Evolutionary conservation across 495 filamentous ascomycete species (phyloP).

Genomic region (Tuber indicum): DNA sequence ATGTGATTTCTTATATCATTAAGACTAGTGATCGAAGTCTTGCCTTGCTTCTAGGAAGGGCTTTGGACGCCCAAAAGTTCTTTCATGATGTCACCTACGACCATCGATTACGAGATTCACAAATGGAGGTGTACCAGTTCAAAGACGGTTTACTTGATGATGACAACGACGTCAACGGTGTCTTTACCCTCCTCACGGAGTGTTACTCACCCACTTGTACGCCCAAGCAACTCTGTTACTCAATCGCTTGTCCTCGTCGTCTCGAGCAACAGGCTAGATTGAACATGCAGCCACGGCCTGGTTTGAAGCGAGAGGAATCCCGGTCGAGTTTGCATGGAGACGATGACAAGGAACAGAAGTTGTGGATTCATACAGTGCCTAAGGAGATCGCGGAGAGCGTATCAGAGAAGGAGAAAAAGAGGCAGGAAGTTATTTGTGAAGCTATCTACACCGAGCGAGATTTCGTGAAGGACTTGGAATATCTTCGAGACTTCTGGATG

Average conservation of each 20-base stretch:
- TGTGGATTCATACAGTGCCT: slow-evolving; percentile 98
- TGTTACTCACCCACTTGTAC: slow-evolving; percentile 99
- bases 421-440: slow-evolving; percentile 96
- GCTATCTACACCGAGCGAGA: slow-evolving; percentile 98
- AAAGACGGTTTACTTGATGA: slow-evolving; percentile 88
- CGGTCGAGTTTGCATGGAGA: slow-evolving; percentile 74
- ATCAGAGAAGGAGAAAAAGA: slow-evolving; percentile 86
- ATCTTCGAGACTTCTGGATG: slow-evolving; percentile 98
- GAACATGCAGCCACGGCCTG: slow-evolving; percentile 85
- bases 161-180: slow-evolving; percentile 76
- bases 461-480: slow-evolving; percentile 98
- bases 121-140: slow-evolving; percentile 92
- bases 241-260: slow-evolving; percentile 90
- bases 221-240: slow-evolving; percentile 90
- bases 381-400: slow-evolving; percentile 89
- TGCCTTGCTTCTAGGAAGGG: slow-evolving; percentile 84
- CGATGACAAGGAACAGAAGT: slow-evolving; percentile 91
- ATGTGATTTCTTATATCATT: slow-evolving; percentile 88
- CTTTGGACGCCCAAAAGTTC: slow-evolving; percentile 96
- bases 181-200: slow-evolving; percentile 92
- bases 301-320: slow-evolving; percentile 73
- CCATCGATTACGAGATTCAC: slow-evolving; percentile 84
- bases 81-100: slow-evolving; percentile 99
- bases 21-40: slow-evolving; percentile 94
- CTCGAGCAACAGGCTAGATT: slow-evolving; percentile 90